Evolutionary conservation across 163 green algal genomes (phyloP), one percentile per base, ranked within the genome.

Genomic region (Volvox carteri): DNA sequence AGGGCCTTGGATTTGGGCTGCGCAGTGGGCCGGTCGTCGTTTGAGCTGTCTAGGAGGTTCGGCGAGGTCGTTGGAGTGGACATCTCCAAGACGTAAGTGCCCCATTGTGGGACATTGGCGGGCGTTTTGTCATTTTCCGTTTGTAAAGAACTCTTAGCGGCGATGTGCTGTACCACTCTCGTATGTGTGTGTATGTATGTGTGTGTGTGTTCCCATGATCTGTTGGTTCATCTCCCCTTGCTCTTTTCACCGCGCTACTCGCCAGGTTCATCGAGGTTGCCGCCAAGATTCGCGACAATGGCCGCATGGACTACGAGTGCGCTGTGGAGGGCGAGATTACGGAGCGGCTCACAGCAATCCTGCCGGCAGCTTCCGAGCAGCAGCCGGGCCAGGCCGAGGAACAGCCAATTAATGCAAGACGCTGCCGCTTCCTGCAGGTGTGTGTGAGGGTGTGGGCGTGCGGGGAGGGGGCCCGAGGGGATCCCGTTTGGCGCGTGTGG

Each of bases 1-100:
- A n/a, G 75, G 28, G 93, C 87, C 12, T 81, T 97, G 77, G 95
- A 97, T 65, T 80, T 97, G 30, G 95, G 95, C 50, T 95, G 94
- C 72, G 87, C 91, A n/a, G 94, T 97, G 28, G 95, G 95, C 19
- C 89, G 93, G 33, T 90, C 75, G 5, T 84, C 92, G 0, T 96
- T 97, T 77, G 92, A 94, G 91, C 92, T 97, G 48, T 92, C 94
- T 0, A 28, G 86, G 9, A 56, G 46, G 9, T 94, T 91, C 74
- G 4, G 84, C 8, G 46, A 92, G 80, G 93, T 93, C 3, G 85
- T 95, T 1, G 92, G 90, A 42, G 87, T 95, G 18, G 93, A 95
- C 85, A 90, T 95, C 4, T 84, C 68, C 54, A 89, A 93, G 70
- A 85, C 76, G 85, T 89, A 73, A 74, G 84, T 76, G 67, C 9